Percentiles rank a stretch among this genome's conserved stretches.
Conservation (phyloP, 2,329 filamentous ascomycete genomes). For the Colletotrichum sp. region DNA sequence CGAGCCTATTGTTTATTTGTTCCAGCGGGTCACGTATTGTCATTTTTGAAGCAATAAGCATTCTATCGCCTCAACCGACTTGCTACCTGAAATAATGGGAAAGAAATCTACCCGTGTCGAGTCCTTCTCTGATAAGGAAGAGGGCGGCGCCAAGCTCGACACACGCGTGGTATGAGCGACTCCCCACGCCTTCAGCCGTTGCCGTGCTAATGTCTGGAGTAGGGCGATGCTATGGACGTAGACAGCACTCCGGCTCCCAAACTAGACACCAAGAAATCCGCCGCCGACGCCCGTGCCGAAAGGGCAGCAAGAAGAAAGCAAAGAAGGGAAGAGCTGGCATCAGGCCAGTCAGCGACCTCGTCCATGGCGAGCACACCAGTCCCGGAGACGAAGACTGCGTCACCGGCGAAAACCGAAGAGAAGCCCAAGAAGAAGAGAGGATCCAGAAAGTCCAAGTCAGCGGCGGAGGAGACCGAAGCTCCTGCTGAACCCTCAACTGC, state of each 20-base stretch:
- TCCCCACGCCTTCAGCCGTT: neutral
- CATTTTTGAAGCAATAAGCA: neutral
- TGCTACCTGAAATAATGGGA: neutral
- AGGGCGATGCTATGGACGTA: conserved; percentile 15
- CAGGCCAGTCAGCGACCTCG: neutral
- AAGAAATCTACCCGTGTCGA: neutral
- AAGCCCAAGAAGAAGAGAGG: conserved; percentile 10
- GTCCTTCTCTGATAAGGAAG: conserved; percentile 12
- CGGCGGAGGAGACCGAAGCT: conserved; percentile 5
- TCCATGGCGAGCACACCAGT: conserved; percentile 15
- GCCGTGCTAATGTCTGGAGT: neutral
- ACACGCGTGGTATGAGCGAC: conserved; percentile 7
- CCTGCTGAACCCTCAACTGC: neutral
- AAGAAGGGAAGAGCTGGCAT: conserved; percentile 4
- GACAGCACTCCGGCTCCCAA: conserved; percentile 5
- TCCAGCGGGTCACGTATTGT: neutral
- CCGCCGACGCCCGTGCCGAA: conserved; percentile 12
- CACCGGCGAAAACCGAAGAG: conserved; percentile 14
- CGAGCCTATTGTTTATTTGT: neutral
- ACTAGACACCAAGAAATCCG: conserved; percentile 1
- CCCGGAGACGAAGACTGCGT: neutral
- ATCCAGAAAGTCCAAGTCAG: neutral
- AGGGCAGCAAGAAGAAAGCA: conserved; percentile 15
- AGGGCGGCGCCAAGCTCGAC: conserved; percentile 10
- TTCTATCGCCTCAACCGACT: neutral